Conservation (phyloP, 345 rosid species). For the Camelina neglecta region DNA sequence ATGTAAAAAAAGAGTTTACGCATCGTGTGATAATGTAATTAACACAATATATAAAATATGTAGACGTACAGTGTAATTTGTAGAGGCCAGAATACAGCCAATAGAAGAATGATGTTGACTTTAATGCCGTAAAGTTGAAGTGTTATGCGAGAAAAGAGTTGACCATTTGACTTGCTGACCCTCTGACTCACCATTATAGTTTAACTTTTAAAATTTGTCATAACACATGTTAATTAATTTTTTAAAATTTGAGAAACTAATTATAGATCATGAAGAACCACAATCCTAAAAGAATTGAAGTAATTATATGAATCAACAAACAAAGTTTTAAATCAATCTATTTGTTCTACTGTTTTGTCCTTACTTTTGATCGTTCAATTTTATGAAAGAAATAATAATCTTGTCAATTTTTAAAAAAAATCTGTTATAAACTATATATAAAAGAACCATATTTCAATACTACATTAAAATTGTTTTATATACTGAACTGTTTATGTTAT, state of each 20-base stretch:
- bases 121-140: too few species aligned
- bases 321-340: too few species aligned
- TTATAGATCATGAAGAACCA: too few species aligned
- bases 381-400: neutral
- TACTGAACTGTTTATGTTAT: neutral
- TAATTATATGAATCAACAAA: neutral
- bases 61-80: neutral
- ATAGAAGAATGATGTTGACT: too few species aligned
- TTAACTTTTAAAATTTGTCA: neutral
- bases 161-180: neutral
- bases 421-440: too few species aligned
- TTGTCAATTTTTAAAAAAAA: too few species aligned
- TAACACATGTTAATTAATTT: neutral
- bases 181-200: neutral
- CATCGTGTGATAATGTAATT: too few species aligned
- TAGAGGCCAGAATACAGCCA: conserved; percentile 8
- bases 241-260: neutral
- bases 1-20: neutral
- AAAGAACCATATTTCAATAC: too few species aligned
- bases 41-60: neutral
- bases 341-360: neutral
- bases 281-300: too few species aligned
- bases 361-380: neutral
- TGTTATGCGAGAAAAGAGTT: conserved; percentile 3
- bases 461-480: too few species aligned